Conservation (phyloP, 2,329 filamentous ascomycete genomes). For the Orbilia javanica region DNA sequence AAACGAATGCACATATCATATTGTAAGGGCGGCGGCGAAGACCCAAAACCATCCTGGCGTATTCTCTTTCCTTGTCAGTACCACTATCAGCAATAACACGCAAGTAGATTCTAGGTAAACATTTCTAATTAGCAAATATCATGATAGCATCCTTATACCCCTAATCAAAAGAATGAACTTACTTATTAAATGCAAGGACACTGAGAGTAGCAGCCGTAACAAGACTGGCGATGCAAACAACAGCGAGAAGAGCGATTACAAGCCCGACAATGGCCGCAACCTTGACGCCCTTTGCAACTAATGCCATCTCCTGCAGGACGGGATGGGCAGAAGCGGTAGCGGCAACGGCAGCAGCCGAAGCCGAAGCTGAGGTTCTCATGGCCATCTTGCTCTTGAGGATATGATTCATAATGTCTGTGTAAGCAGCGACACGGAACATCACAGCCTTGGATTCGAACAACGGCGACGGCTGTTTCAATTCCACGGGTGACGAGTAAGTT, state of each 20-base stretch:
- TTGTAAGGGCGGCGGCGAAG: conserved; percentile 37
- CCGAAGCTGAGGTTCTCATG: not conserved
- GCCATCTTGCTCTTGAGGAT: conserved; percentile 22
- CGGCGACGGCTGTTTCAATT: not conserved
- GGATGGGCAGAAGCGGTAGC: not conserved
- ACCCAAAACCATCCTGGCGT: conserved; percentile 33
- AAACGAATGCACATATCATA: conserved; percentile 54
- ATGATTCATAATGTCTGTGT: conserved; percentile 47
- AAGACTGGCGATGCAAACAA: conserved; percentile 40
- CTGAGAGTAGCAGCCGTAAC: conserved; percentile 51
- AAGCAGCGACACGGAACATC: conserved; percentile 34
- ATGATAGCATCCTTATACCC: too few relatives aligned
- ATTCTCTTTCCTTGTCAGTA: conserved; percentile 32
- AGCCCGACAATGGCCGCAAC: conserved; percentile 33
- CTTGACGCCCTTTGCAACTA: not conserved
- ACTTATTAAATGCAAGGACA: conserved; percentile 53
- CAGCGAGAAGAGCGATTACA: conserved; percentile 12
- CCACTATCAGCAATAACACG: conserved; percentile 46
- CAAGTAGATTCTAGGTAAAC: conserved; percentile 39
- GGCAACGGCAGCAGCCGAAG: not conserved
- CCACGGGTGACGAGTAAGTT: conserved; percentile 21
- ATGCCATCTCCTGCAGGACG: conserved; percentile 13
- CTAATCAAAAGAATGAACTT: not conserved
- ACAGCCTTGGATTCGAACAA: conserved; percentile 12
- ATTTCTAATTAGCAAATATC: not conserved